phyloP scores from a whole-genome alignment of 257 asterid species.

The Plantago major region DNA sequence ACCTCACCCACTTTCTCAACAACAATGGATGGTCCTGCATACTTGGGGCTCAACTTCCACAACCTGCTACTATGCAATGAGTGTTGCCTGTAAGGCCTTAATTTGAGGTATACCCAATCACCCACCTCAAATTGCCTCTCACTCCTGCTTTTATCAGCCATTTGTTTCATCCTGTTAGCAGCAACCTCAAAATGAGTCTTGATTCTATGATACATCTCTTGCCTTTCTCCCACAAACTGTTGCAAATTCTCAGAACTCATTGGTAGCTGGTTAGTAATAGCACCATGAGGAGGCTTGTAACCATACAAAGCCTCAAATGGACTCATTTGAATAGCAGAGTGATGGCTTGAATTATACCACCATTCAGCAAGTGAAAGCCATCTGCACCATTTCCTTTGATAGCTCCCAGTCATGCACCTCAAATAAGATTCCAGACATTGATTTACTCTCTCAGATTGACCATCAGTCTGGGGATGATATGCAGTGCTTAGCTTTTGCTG shows the following conservation, averaged over 20 bases:
- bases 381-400: not conserved
- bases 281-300: not conserved
- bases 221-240: not conserved
- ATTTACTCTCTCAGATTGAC: not conserved
- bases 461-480: not conserved
- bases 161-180: not conserved
- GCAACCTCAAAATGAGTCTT: not conserved
- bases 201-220: rapidly evolving
- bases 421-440: not conserved
- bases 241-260: too few species aligned
- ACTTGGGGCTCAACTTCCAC: not conserved
- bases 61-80: rapidly evolving
- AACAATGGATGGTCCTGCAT: not conserved
- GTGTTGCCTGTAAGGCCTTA: not conserved
- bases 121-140: not conserved
- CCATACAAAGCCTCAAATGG: conserved; percentile 8
- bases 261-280: rapidly evolving
- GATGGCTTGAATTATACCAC: not conserved
- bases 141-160: not conserved
- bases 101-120: not conserved
- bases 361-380: not conserved
- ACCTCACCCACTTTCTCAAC: not conserved
- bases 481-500: not conserved
- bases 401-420: not conserved
- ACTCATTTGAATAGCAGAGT: not conserved